phyloP scores from a whole-genome alignment of 1,284 basidiomycete genomes.

The Cryptococcus sp. region DNA sequence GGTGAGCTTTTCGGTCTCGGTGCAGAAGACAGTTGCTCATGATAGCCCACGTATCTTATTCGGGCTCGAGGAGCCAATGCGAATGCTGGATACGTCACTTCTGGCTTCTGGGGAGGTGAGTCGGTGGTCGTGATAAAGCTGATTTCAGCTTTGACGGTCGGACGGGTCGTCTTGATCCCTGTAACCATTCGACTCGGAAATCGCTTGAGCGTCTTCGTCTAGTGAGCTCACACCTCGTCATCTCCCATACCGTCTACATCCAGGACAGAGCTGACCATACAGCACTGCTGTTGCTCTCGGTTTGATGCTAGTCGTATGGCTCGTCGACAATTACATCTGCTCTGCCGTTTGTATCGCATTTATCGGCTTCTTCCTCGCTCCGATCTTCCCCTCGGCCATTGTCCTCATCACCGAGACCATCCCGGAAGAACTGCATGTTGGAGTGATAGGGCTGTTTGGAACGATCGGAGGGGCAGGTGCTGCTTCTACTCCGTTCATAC shows the following conservation, averaged over 20 bases:
- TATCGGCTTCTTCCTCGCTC: constrained; percentile 47
- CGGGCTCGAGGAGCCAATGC: constrained; percentile 13
- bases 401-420: background rate
- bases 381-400: background rate
- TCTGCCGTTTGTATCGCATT: constrained; percentile 57
- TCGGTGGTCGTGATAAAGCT: background rate
- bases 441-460: background rate
- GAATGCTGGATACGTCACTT: constrained; percentile 14
- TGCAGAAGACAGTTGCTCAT: background rate
- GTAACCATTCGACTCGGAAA: constrained; percentile 22
- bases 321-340: constrained; percentile 54
- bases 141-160: constrained; percentile 13
- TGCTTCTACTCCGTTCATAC: background rate
- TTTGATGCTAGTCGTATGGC: constrained; percentile 58
- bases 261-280: background rate
- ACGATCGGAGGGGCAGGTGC: background rate
- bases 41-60: constrained; percentile 16
- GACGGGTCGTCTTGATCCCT: constrained; percentile 18
- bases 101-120: constrained; percentile 20
- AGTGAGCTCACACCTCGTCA: constrained; percentile 6
- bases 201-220: constrained; percentile 18
- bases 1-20: background rate
- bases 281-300: constrained; percentile 14
- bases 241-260: background rate
- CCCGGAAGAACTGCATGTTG: background rate